Percentiles rank a stretch among this genome's conserved stretches.
phyloP scores from a whole-genome alignment of 2,329 filamentous ascomycete genomes.

The Lasiodiplodia theobromae region DNA sequence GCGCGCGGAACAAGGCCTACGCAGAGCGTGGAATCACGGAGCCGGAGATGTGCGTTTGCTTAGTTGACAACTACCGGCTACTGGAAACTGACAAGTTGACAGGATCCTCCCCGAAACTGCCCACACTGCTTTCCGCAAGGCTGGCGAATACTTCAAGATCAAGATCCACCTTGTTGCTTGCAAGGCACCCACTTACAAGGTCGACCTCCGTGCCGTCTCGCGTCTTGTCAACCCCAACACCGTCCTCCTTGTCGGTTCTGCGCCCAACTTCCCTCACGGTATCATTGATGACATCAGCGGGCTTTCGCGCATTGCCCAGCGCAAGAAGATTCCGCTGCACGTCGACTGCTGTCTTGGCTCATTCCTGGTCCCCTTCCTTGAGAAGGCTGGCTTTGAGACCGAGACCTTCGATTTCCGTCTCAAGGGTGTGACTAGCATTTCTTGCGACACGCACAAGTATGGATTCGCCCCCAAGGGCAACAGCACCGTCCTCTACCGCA shows the following conservation, averaged over 20 bases:
- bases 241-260: constrained; percentile 88
- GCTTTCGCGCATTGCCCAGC: constrained; percentile 81
- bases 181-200: constrained; percentile 84
- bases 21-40: constrained; percentile 85
- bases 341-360: constrained; percentile 98
- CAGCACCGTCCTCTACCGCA: constrained; percentile 90
- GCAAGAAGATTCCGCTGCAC: constrained; percentile 84
- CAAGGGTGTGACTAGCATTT: constrained; percentile 93
- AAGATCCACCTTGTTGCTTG: constrained; percentile 89
- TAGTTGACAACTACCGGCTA: neutral
- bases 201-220: constrained; percentile 77
- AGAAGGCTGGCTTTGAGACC: constrained; percentile 90
- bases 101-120: constrained; percentile 94
- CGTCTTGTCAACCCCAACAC: constrained; percentile 95
- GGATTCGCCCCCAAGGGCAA: constrained; percentile 98
- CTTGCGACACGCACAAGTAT: constrained; percentile 98
- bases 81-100: constrained; percentile 31
- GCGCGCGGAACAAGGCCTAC: constrained; percentile 87
- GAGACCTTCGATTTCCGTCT: constrained; percentile 92
- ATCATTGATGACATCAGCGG: constrained; percentile 94
- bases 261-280: constrained; percentile 97
- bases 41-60: constrained; percentile 79
- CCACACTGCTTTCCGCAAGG: constrained; percentile 96
- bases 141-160: constrained; percentile 94
- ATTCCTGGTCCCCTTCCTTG: constrained; percentile 90